A percentile compares a stretch with the other conserved stretches of the same genome.
These are phyloP conservation scores for Eutrema japonicum DNA, from an alignment of 345 rosid genomes.

Conservation along the genomic window DNA sequence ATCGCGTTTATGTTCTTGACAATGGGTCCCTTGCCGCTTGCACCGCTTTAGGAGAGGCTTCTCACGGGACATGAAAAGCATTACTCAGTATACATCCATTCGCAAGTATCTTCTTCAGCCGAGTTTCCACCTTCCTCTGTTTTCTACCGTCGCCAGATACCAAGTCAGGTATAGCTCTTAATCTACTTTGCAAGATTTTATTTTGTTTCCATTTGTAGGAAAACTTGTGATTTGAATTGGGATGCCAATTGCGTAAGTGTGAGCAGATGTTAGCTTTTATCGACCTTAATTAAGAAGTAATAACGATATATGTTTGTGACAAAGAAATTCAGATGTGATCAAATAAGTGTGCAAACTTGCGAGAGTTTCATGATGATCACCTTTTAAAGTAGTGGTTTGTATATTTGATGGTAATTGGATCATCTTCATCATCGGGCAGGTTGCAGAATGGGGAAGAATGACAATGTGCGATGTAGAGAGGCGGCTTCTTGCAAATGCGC, in stretches of 20 bases:
- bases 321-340: not conserved
- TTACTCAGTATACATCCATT: conserved; percentile 80
- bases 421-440: conserved; percentile 46
- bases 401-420: not conserved
- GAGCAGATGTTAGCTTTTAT: too few species aligned
- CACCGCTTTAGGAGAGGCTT: conserved; percentile 89
- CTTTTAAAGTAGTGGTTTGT: not conserved
- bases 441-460: conserved; percentile 96
- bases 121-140: conserved; percentile 60
- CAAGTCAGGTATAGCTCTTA: conserved; percentile 70
- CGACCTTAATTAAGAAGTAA: too few species aligned
- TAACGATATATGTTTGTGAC: not conserved
- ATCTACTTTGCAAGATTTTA: not conserved
- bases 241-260: too few species aligned
- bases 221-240: too few species aligned
- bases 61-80: conserved; percentile 68
- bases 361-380: too few species aligned
- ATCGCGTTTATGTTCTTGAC: conserved; percentile 94
- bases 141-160: conserved; percentile 76
- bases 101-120: conserved; percentile 60
- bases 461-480: conserved; percentile 92
- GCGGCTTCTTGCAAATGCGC: conserved; percentile 86
- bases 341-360: too few species aligned
- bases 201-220: not conserved
- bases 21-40: conserved; percentile 80